Percentiles rank a stretch among this genome's conserved stretches.
Conservation (phyloP, 805 yeast genomes). For the Tetrapisispora nanseiensis region DNA sequence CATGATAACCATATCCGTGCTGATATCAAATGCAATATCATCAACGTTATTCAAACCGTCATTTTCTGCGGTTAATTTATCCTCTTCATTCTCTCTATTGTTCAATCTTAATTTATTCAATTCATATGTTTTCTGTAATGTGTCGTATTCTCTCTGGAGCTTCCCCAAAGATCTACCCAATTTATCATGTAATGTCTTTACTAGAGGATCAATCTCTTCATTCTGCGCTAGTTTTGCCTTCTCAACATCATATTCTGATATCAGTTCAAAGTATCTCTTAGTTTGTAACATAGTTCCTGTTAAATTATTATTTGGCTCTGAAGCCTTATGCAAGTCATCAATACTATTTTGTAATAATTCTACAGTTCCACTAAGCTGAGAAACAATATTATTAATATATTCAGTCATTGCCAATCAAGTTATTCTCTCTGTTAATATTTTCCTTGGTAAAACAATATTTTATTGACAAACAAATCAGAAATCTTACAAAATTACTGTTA, state of each 20-base stretch:
- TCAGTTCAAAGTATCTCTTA: slow-evolving; percentile 21
- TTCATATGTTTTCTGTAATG: slow-evolving; percentile 23
- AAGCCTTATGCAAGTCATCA: slow-evolving; percentile 10
- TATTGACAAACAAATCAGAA: not conserved
- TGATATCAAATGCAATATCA: slow-evolving; percentile 9
- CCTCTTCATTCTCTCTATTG: slow-evolving; percentile 6
- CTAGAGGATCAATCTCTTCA: slow-evolving; percentile 27
- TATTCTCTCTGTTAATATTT: too few species aligned
- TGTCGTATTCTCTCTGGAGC: slow-evolving; percentile 22
- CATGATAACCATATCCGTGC: slow-evolving; percentile 24
- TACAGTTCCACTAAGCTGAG: slow-evolving; percentile 16
- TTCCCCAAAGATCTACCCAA: slow-evolving; percentile 19
- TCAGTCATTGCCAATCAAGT: slow-evolving; percentile 14
- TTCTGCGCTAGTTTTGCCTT: slow-evolving; percentile 25
- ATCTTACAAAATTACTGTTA: too few species aligned
- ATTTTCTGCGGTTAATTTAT: slow-evolving; percentile 5
- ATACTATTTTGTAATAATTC: slow-evolving; percentile 16
- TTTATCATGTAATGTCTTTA: slow-evolving; percentile 20
- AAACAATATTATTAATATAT: slow-evolving; percentile 16
- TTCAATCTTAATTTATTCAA: slow-evolving; percentile 20
- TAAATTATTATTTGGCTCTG: slow-evolving; percentile 16
- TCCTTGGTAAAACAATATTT: not conserved
- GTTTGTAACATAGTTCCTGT: slow-evolving; percentile 20
- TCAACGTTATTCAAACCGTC: not conserved
- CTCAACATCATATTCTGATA: slow-evolving; percentile 29